phyloP scores from a whole-genome alignment of 345 rosid genomes.

The Salix dunnii region DNA sequence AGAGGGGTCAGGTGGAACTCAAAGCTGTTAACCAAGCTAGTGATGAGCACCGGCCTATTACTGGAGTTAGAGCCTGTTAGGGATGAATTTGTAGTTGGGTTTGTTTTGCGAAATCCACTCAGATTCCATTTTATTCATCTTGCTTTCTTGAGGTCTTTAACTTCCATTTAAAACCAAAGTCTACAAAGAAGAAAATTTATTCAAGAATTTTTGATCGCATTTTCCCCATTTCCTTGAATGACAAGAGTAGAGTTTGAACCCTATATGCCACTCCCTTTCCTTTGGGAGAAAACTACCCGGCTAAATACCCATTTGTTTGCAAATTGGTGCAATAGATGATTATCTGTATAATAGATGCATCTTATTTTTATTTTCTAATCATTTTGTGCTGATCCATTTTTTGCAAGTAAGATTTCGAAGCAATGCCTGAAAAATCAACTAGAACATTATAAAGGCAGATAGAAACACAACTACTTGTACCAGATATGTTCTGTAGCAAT shows the following conservation, averaged over 20 bases:
- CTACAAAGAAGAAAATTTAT: background rate
- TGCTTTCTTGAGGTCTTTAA: background rate
- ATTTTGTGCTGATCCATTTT: too few species aligned
- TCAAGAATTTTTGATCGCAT: too few species aligned
- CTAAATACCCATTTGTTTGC: background rate
- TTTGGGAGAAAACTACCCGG: background rate
- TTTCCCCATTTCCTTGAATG: background rate
- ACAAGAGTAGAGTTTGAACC: background rate
- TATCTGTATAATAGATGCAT: background rate
- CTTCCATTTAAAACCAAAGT: background rate
- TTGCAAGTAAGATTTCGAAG: too few species aligned
- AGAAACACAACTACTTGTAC: too few species aligned
- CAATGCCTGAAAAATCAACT: too few species aligned
- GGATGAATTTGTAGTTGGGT: background rate
- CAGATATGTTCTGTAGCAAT: too few species aligned
- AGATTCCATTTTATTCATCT: background rate
- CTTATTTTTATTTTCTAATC: too few species aligned
- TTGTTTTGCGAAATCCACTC: background rate
- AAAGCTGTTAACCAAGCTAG: background rate
- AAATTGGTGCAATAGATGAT: too few species aligned
- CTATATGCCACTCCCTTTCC: background rate
- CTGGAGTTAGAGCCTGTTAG: background rate
- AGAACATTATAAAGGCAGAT: too few species aligned
- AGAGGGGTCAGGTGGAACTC: background rate
- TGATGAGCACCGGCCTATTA: background rate